These are phyloP conservation scores for Tolypocladium endophyticum DNA, from an alignment of 2,329 filamentous ascomycete genomes.

Conservation along the genomic window DNA sequence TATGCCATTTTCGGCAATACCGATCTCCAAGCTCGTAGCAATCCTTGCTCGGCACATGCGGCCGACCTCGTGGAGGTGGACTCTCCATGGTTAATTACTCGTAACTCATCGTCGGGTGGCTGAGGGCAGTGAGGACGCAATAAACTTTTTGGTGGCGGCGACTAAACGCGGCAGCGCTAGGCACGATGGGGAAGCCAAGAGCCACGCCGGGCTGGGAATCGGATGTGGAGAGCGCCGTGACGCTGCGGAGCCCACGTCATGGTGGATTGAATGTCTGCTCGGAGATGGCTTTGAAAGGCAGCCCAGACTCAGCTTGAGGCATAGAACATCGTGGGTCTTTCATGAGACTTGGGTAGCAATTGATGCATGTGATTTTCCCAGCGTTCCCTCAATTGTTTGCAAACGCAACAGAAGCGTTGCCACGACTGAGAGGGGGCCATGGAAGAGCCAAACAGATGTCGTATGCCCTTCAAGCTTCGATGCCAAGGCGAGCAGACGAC, in stretches of 20 bases:
- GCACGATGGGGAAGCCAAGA: background rate
- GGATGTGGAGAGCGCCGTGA: background rate
- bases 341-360: background rate
- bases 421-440: background rate
- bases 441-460: no score
- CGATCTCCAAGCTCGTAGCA: no score
- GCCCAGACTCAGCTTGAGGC: background rate
- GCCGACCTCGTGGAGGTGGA: no score
- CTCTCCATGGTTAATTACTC: no score
- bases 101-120: background rate
- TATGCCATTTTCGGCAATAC: background rate
- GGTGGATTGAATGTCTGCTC: no score
- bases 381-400: no score
- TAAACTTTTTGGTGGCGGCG: background rate
- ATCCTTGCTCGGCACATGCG: background rate
- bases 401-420: background rate
- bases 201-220: background rate
- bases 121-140: background rate
- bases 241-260: background rate
- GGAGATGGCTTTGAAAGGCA: background rate
- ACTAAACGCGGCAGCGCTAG: background rate
- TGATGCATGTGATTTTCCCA: no score
- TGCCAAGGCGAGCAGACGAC: no score
- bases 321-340: background rate
- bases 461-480: no score